Percentiles rank a stretch among this genome's conserved stretches.
These are phyloP conservation scores for Paramecium tetraurelia DNA, from an alignment of 73 alveolate genomes.

Conservation along the genomic window DNA sequence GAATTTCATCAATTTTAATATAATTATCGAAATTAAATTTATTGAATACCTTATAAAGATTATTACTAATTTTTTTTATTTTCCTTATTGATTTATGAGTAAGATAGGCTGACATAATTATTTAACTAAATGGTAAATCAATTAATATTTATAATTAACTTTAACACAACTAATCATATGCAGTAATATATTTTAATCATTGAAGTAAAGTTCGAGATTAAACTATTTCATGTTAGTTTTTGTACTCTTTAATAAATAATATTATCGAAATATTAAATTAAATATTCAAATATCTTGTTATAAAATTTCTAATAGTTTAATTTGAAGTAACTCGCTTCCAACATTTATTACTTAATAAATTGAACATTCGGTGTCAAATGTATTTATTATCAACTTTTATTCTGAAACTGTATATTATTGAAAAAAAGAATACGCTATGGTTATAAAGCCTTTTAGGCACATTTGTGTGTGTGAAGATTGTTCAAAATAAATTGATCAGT, in stretches of 20 bases:
- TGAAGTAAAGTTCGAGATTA: not conserved
- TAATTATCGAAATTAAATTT: too few species aligned
- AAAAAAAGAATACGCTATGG: not conserved
- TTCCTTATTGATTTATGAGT: too few species aligned
- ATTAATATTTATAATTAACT: too few species aligned
- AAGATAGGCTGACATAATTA: too few species aligned
- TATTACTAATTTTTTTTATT: too few species aligned
- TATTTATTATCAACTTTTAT: not conserved
- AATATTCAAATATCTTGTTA: not conserved
- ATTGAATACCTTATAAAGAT: too few species aligned
- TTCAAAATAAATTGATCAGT: not conserved
- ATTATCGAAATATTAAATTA: not conserved
- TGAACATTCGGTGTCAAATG: not conserved
- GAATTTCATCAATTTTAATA: not conserved
- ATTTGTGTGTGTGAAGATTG: conserved; percentile 36
- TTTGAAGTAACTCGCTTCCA: not conserved
- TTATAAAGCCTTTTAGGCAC: not conserved
- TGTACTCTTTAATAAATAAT: too few species aligned
- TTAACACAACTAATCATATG: too few species aligned
- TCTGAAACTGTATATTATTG: not conserved
- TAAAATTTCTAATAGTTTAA: not conserved
- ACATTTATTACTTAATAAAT: not conserved
- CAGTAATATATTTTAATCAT: too few species aligned
- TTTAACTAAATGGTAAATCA: too few species aligned
- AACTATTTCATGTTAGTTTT: too few species aligned